Percentiles rank a stretch among this genome's conserved stretches.
These are phyloP conservation scores for Fusarium algeriense DNA, from an alignment of 2,329 filamentous ascomycete genomes.

Conservation along the genomic window DNA sequence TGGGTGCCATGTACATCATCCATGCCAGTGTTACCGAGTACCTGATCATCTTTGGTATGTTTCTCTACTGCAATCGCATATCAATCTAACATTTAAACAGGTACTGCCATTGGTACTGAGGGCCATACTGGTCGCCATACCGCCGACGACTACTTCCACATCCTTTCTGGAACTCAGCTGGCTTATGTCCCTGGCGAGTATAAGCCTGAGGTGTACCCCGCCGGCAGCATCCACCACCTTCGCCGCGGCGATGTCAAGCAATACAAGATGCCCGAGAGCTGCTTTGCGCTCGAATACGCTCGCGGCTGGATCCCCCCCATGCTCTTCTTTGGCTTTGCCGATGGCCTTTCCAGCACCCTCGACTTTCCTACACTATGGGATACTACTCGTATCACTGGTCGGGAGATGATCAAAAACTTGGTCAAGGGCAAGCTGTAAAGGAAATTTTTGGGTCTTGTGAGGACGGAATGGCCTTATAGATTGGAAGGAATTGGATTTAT, in stretches of 20 bases:
- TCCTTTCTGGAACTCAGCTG: slow-evolving; percentile 81
- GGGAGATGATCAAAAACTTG: slow-evolving; percentile 82
- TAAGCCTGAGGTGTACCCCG: slow-evolving; percentile 75
- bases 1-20: slow-evolving; percentile 92
- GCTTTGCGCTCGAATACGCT: slow-evolving; percentile 87
- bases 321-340: slow-evolving; percentile 90
- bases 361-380: slow-evolving; percentile 88
- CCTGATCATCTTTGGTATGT: slow-evolving; percentile 81
- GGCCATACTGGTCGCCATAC: slow-evolving; percentile 91
- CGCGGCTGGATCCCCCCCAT: slow-evolving; percentile 93
- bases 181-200: slow-evolving; percentile 79
- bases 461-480: not conserved
- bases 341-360: slow-evolving; percentile 82
- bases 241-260: slow-evolving; percentile 80
- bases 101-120: slow-evolving; percentile 85
- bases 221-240: slow-evolving; percentile 79
- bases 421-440: slow-evolving; percentile 75
- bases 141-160: slow-evolving; percentile 95
- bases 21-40: slow-evolving; percentile 94
- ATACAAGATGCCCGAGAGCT: slow-evolving; percentile 81
- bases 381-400: slow-evolving; percentile 78
- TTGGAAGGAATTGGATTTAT: not conserved
- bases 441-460: not conserved
- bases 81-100: slow-evolving; percentile 36
- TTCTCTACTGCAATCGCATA: not conserved